Percentiles rank a stretch among this genome's conserved stretches.
These are phyloP conservation scores for Cladosporium sphaerospermum DNA, from an alignment of 2,329 filamentous ascomycete species.

Conservation along the genomic window DNA sequence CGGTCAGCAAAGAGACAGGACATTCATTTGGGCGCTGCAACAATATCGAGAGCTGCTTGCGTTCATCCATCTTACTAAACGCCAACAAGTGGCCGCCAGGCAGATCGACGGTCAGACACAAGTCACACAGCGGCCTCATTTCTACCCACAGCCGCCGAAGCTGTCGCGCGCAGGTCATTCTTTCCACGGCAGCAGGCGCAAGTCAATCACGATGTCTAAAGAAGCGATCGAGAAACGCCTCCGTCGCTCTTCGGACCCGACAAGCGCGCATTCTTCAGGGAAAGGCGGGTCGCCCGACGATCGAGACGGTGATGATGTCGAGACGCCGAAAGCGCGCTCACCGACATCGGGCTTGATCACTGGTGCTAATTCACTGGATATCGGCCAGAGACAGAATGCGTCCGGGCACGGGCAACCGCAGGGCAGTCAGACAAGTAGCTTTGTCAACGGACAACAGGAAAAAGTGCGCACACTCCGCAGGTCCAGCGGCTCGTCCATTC, in stretches of 20 bases:
- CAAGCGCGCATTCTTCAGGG: not conserved
- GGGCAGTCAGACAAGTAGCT: not conserved
- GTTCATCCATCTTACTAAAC: constrained; percentile 42
- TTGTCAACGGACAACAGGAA: not conserved
- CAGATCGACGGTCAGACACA: constrained; percentile 37
- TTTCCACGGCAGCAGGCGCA: constrained; percentile 7
- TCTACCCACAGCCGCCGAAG: constrained; percentile 56
- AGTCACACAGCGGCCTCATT: constrained; percentile 46
- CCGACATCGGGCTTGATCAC: constrained; percentile 18
- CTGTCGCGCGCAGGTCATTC: constrained; percentile 48
- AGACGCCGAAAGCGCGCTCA: constrained; percentile 15
- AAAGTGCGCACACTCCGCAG: constrained; percentile 18
- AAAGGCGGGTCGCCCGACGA: not conserved
- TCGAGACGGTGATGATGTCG: constrained; percentile 6
- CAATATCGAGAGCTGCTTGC: constrained; percentile 45
- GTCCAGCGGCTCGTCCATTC: constrained; percentile 25
- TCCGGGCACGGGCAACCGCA: not conserved
- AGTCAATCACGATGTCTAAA: constrained; percentile 7
- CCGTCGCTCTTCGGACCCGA: constrained; percentile 9
- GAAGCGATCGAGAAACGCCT: constrained; percentile 9
- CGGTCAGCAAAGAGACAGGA: constrained; percentile 38
- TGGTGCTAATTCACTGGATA: constrained; percentile 1
- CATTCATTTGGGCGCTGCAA: constrained; percentile 41
- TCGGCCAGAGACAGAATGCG: constrained; percentile 11
- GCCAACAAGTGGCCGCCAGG: constrained; percentile 32